These are phyloP conservation scores for Pichia sp. DNA, from an alignment of 1,139 yeast species.

Conservation along the genomic window DNA sequence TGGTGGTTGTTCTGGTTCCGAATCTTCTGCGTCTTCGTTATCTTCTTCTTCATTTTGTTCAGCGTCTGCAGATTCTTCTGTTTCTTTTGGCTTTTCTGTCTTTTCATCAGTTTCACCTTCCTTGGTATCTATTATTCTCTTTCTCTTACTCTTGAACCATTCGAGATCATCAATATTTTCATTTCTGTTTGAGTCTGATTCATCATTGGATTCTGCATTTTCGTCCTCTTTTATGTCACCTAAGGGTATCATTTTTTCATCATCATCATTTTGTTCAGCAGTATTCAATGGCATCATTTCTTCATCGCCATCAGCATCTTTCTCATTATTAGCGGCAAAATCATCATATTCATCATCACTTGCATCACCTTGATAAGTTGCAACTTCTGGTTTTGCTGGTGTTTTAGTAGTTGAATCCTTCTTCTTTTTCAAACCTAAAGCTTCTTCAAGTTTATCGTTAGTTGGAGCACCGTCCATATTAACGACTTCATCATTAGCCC, in stretches of 20 bases:
- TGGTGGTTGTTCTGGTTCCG: conserved; percentile 14
- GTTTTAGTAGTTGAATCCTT: neutral
- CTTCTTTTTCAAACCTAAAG: conserved; percentile 19
- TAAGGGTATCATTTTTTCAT: conserved; percentile 22
- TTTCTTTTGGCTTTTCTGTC: conserved; percentile 17
- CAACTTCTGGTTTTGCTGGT: conserved; percentile 35
- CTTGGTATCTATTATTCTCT: conserved; percentile 50
- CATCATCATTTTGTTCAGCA: conserved; percentile 46
- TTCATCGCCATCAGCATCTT: conserved; percentile 47
- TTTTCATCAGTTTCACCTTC: conserved; percentile 20
- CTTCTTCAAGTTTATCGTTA: conserved; percentile 23
- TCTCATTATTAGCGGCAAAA: conserved; percentile 33
- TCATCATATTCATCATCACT: conserved; percentile 72
- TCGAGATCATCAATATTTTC: conserved; percentile 67
- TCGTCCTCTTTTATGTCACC: conserved; percentile 36
- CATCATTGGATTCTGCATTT: conserved; percentile 14
- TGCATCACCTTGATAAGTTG: conserved; percentile 31
- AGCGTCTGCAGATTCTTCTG: conserved; percentile 20
- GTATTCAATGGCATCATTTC: conserved; percentile 31
- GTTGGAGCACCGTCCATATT: conserved; percentile 52
- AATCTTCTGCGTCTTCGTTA: conserved; percentile 16
- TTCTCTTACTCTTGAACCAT: conserved; percentile 81
- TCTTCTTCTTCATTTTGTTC: conserved; percentile 7
- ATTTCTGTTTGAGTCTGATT: conserved; percentile 27
- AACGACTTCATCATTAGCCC: conserved; percentile 73